These are phyloP conservation scores for Eimeria sp. DNA, from an alignment of 169 alveolate species.

Conservation along the genomic window DNA sequence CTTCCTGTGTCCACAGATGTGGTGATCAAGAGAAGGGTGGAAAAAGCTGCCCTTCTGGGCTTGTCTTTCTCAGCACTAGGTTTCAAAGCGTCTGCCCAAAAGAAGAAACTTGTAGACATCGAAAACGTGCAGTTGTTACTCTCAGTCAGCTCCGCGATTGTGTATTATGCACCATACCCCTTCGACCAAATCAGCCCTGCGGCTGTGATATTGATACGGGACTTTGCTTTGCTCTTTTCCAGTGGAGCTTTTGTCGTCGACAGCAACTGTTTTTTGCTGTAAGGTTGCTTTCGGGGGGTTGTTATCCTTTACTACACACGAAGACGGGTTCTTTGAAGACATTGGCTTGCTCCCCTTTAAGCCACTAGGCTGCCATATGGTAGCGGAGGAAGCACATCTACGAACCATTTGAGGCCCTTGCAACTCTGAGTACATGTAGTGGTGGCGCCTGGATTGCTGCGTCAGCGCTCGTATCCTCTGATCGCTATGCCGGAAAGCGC, in stretches of 20 bases:
- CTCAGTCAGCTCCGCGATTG: neutral
- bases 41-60: neutral
- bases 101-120: neutral
- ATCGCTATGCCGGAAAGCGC: neutral
- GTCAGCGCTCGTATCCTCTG: conserved; percentile 45
- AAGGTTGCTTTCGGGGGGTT: neutral
- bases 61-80: neutral
- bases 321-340: neutral
- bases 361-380: neutral
- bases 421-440: conserved; percentile 52
- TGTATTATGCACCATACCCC: too few relatives aligned
- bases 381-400: conserved; percentile 18
- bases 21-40: too few relatives aligned
- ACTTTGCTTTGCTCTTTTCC: neutral
- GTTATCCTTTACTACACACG: neutral
- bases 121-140: neutral
- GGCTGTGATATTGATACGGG: neutral
- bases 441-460: conserved; percentile 33
- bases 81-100: neutral
- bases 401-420: conserved; percentile 29
- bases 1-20: neutral
- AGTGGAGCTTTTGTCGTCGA: neutral
- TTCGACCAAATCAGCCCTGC: neutral
- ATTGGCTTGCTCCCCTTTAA: neutral
- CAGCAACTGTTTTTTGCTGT: neutral